phyloP scores from a whole-genome alignment of 129 eudicot species.

The Centrapalus pauciflorus region DNA sequence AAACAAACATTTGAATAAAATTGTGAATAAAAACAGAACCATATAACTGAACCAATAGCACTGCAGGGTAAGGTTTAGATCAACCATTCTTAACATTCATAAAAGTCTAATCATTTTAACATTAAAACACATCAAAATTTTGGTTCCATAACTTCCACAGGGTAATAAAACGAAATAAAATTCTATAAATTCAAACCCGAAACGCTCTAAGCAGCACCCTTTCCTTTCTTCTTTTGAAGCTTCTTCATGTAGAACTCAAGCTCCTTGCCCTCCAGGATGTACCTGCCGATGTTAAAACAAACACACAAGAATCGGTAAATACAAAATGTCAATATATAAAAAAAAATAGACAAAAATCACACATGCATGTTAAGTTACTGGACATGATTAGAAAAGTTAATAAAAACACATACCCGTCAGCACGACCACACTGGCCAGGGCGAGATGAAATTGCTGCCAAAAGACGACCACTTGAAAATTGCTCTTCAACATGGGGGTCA shows the following conservation, averaged over 20 bases:
- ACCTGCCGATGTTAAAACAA: background rate
- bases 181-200: too few relatives aligned
- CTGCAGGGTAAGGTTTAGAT: too few relatives aligned
- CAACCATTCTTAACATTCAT: too few relatives aligned
- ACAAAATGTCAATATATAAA: background rate
- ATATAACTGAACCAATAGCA: too few relatives aligned
- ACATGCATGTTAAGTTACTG: too few relatives aligned
- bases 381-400: too few relatives aligned
- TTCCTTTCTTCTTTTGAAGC: conserved; percentile 22
- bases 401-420: conserved; percentile 15
- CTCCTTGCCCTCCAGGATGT: conserved; percentile 20
- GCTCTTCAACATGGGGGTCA: conserved; percentile 26
- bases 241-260: conserved; percentile 18
- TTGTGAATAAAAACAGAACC: too few relatives aligned
- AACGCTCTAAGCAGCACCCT: conserved; percentile 20
- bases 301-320: background rate
- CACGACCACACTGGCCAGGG: conserved; percentile 28
- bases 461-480: conserved; percentile 23
- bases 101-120: too few relatives aligned
- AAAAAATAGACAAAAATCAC: background rate
- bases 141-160: too few relatives aligned
- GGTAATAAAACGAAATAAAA: background rate
- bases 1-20: too few relatives aligned
- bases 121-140: too few relatives aligned
- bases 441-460: conserved; percentile 29